Percentiles rank a stretch among this genome's conserved stretches.
These are phyloP conservation scores for Tolypocladium pustulatum DNA, from an alignment of 2,329 filamentous ascomycete species.

Conservation along the genomic window DNA sequence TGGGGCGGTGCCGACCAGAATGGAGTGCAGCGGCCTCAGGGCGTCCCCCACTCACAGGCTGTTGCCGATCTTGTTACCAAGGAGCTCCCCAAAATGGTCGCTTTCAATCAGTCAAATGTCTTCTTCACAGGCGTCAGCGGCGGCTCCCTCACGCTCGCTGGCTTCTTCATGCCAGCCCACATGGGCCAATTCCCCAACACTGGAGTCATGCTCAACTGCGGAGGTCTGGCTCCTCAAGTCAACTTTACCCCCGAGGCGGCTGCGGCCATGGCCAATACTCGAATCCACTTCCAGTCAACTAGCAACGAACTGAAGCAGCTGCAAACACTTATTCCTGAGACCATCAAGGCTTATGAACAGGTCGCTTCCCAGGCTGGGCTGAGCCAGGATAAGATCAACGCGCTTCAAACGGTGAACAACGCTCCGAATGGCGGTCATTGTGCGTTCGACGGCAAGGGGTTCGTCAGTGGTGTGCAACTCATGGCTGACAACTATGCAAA, in stretches of 20 bases:
- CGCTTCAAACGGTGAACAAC: conserved; percentile 46
- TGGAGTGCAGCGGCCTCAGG: conserved; percentile 42
- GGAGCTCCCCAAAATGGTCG: conserved; percentile 39
- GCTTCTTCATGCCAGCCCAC: conserved; percentile 48
- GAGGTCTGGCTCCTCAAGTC: conserved; percentile 42
- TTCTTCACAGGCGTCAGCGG: conserved; percentile 49
- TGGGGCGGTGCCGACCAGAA: conserved; percentile 40
- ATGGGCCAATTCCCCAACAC: conserved; percentile 37
- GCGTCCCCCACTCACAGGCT: conserved; percentile 43
- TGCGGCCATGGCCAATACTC: conserved; percentile 31
- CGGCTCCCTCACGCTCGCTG: conserved; percentile 40
- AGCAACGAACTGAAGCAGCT: conserved; percentile 37
- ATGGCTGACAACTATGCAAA: conserved; percentile 41
- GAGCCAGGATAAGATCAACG: conserved; percentile 30
- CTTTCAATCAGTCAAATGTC: conserved; percentile 40
- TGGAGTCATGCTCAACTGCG: conserved; percentile 47
- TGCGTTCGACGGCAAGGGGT: conserved; percentile 43
- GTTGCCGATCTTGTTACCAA: conserved; percentile 40
- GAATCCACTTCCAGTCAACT: conserved; percentile 47
- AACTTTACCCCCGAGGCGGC: conserved; percentile 28
- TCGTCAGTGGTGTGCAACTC: conserved; percentile 46
- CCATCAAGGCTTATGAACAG: conserved; percentile 40
- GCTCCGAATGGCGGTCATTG: conserved; percentile 46
- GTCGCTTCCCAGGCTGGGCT: conserved; percentile 33
- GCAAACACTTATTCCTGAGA: conserved; percentile 37